phyloP scores from a whole-genome alignment of 208 protist species.

The Trypanosoma brucei region DNA sequence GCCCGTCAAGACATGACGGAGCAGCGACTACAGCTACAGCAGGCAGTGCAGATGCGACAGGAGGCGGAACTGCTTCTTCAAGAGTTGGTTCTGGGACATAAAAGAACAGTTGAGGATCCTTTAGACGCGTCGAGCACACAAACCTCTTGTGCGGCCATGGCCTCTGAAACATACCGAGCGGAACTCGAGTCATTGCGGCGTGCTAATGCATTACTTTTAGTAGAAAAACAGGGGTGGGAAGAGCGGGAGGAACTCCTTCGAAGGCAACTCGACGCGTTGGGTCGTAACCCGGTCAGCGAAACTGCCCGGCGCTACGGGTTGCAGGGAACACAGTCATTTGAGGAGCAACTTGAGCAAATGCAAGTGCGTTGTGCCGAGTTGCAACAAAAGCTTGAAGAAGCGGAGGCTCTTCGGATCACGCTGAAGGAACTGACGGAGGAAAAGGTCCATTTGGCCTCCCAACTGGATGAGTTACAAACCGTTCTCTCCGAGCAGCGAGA shows the following conservation, averaged over 20 bases:
- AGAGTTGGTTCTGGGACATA: neutral
- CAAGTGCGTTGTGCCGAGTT: conserved; percentile 24
- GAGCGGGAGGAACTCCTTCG: conserved; percentile 54
- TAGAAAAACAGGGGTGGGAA: conserved; percentile 43
- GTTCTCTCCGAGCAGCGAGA: conserved; percentile 9
- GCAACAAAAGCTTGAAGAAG: conserved; percentile 10
- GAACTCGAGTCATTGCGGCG: conserved; percentile 32
- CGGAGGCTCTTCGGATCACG: conserved; percentile 19
- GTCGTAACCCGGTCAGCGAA: conserved; percentile 62
- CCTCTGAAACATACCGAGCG: neutral
- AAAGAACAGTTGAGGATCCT: neutral
- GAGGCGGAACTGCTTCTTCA: conserved; percentile 41
- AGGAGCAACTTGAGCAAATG: conserved; percentile 36
- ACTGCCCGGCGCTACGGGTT: conserved; percentile 71
- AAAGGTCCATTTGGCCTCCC: neutral
- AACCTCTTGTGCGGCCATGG: too few relatives aligned
- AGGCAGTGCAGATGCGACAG: conserved; percentile 41
- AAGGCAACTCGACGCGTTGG: conserved; percentile 51
- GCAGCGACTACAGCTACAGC: conserved; percentile 17
- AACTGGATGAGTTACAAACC: conserved; percentile 1
- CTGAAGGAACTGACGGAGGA: conserved; percentile 7
- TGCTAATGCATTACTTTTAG: conserved; percentile 36
- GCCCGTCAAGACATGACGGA: conserved; percentile 9
- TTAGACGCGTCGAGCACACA: too few relatives aligned
- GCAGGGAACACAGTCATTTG: conserved; percentile 39